Conservation (phyloP, 306 rosid genomes). For the Datisca glomerata region DNA sequence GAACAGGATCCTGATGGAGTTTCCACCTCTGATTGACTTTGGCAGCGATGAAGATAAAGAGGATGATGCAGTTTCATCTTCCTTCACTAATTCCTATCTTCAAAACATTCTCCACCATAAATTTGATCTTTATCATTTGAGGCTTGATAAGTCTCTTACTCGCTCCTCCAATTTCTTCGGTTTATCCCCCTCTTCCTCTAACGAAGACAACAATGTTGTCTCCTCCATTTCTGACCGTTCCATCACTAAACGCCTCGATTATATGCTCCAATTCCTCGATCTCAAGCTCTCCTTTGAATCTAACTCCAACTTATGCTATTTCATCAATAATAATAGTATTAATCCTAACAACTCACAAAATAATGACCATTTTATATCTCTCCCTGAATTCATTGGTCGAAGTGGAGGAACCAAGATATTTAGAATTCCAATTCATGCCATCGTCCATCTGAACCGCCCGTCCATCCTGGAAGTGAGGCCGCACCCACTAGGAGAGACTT, state of each 20-base stretch:
- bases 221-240: constrained; percentile 40
- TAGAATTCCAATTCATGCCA: constrained; percentile 43
- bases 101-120: constrained; percentile 6
- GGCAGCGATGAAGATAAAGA: not conserved
- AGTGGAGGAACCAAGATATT: constrained; percentile 66
- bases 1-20: constrained; percentile 11
- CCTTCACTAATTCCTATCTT: constrained; percentile 5
- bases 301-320: not conserved
- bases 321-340: constrained; percentile 1
- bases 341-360: not conserved
- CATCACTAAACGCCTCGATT: constrained; percentile 68
- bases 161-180: constrained; percentile 6
- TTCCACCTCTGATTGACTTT: constrained; percentile 11
- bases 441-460: constrained; percentile 70
- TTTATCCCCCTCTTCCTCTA: constrained; percentile 24
- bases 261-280: constrained; percentile 85
- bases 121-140: constrained; percentile 10
- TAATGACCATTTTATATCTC: constrained; percentile 5
- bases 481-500: constrained; percentile 80
- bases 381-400: constrained; percentile 60
- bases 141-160: constrained; percentile 3
- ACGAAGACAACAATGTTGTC: constrained; percentile 30
- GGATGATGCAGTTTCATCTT: constrained; percentile 3
- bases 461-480: constrained; percentile 71
- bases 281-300: constrained; percentile 41